A percentile compares a stretch with the other conserved stretches of the same genome.
Evolutionary conservation across 768 basidiomycete species (phyloP).

Genomic region (Auricularia heimuer): DNA sequence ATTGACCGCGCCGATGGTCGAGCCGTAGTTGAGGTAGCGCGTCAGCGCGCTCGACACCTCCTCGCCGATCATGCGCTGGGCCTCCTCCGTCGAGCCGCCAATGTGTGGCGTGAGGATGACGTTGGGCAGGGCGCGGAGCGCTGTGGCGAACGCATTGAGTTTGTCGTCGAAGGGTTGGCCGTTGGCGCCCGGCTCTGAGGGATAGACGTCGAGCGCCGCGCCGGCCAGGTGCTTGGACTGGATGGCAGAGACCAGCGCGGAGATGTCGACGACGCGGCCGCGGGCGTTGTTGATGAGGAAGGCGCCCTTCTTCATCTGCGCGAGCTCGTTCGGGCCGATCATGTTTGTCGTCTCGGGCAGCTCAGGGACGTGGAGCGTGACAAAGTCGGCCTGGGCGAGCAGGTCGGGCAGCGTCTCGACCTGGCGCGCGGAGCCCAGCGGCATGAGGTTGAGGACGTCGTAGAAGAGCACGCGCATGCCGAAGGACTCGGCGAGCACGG

Average conservation of each 20-base stretch:
- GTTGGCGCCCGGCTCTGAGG: conserved; percentile 85
- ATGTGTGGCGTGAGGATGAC: conserved; percentile 98
- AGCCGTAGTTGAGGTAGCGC: conserved; percentile 88
- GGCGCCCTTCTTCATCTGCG: conserved; percentile 88
- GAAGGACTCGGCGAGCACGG: conserved; percentile 92
- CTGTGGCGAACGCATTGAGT: conserved; percentile 74
- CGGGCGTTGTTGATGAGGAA: conserved; percentile 98
- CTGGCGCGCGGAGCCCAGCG: conserved; percentile 87
- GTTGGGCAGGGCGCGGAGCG: conserved; percentile 70
- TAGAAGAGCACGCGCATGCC: conserved; percentile 94
- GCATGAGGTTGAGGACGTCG: conserved; percentile 96
- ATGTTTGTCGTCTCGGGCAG: conserved; percentile 92
- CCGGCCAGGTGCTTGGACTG: conserved; percentile 84
- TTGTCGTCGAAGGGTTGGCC: conserved; percentile 84
- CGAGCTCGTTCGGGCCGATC: conserved; percentile 68
- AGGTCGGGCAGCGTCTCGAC: conserved; percentile 69
- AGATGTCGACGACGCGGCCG: conserved; percentile 91
- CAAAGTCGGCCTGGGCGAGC: conserved; percentile 76
- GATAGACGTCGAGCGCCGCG: conserved; percentile 91
- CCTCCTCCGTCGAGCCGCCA: conserved; percentile 98
- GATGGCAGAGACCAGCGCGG: conserved; percentile 72
- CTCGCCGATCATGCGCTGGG: conserved; percentile 92
- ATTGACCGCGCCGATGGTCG: conserved; percentile 89
- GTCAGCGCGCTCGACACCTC: conserved; percentile 81
- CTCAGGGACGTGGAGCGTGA: conserved; percentile 95